A percentile compares a stretch with the other conserved stretches of the same genome.
These are phyloP conservation scores for Ustilago nuda DNA, from an alignment of 1,284 basidiomycete species.

Conservation along the genomic window DNA sequence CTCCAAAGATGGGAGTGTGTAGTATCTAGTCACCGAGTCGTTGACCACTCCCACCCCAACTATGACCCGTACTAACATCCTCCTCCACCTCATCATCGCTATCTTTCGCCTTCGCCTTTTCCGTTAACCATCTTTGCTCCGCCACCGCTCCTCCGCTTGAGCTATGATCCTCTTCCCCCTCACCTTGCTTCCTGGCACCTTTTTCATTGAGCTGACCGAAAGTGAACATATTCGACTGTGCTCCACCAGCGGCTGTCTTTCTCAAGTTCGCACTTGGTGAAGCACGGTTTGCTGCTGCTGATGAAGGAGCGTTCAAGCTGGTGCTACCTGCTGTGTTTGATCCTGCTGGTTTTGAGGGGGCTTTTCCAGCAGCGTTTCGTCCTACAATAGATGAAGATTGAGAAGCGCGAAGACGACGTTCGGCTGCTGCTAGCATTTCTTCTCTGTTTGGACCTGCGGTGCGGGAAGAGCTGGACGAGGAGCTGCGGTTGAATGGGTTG, in stretches of 20 bases:
- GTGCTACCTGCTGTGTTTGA: slow-evolving; percentile 24
- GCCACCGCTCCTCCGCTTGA: slow-evolving; percentile 53
- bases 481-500: slow-evolving; percentile 38
- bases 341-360: slow-evolving; percentile 17
- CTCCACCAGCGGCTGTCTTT: slow-evolving; percentile 27
- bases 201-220: slow-evolving; percentile 42
- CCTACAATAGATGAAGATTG: slow-evolving; percentile 50
- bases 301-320: slow-evolving; percentile 27
- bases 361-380: slow-evolving; percentile 42
- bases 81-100: slow-evolving; percentile 34
- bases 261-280: slow-evolving; percentile 22
- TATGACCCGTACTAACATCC: slow-evolving; percentile 10
- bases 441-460: slow-evolving; percentile 36
- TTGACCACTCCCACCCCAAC: slow-evolving; percentile 25
- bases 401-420: slow-evolving; percentile 43
- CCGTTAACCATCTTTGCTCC: slow-evolving; percentile 38
- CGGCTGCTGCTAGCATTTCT: slow-evolving; percentile 57
- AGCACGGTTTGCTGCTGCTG: slow-evolving; percentile 4
- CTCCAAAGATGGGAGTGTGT: background rate
- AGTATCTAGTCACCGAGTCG: slow-evolving; percentile 25
- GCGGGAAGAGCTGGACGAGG: slow-evolving; percentile 8
- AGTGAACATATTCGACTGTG: slow-evolving; percentile 30
- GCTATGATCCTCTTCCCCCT: slow-evolving; percentile 43
- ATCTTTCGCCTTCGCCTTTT: slow-evolving; percentile 23
- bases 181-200: background rate